These are phyloP conservation scores for Trametopsis cervina DNA, from an alignment of 768 basidiomycete genomes.

Conservation along the genomic window DNA sequence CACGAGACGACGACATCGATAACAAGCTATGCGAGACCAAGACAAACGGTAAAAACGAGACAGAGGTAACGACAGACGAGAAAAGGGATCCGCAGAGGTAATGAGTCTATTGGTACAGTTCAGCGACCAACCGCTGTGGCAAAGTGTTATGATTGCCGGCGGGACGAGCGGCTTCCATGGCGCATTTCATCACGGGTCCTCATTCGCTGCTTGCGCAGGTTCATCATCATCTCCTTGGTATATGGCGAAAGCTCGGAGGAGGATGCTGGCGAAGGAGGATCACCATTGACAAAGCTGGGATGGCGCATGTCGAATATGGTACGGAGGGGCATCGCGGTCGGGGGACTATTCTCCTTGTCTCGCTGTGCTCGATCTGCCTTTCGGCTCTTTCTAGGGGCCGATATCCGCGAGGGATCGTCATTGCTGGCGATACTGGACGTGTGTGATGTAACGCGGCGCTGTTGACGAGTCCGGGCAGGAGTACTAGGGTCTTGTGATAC, in stretches of 20 bases:
- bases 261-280: conserved; percentile 53
- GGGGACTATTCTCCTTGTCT: conserved; percentile 23
- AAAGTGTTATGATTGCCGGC: neutral
- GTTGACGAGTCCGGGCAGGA: conserved; percentile 25
- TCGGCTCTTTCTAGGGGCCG: conserved; percentile 10
- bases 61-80: neutral
- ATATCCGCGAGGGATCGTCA: conserved; percentile 1
- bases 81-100: neutral
- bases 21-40: neutral
- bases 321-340: conserved; percentile 16
- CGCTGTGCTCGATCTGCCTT: neutral
- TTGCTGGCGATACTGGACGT: conserved; percentile 6
- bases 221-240: conserved; percentile 60
- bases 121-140: neutral
- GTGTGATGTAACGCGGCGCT: conserved; percentile 12
- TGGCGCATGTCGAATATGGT: conserved; percentile 28
- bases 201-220: conserved; percentile 39
- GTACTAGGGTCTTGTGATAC: conserved; percentile 22
- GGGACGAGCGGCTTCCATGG: neutral
- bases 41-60: neutral
- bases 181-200: conserved; percentile 14
- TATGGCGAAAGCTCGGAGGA: conserved; percentile 71
- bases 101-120: neutral
- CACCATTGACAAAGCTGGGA: conserved; percentile 16
- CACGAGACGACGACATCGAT: conserved; percentile 2